Percentiles rank a stretch among this genome's conserved stretches.
These are phyloP conservation scores for Elymus sibiricus DNA, from an alignment of 176 grass and related monocot genomes.

Conservation along the genomic window DNA sequence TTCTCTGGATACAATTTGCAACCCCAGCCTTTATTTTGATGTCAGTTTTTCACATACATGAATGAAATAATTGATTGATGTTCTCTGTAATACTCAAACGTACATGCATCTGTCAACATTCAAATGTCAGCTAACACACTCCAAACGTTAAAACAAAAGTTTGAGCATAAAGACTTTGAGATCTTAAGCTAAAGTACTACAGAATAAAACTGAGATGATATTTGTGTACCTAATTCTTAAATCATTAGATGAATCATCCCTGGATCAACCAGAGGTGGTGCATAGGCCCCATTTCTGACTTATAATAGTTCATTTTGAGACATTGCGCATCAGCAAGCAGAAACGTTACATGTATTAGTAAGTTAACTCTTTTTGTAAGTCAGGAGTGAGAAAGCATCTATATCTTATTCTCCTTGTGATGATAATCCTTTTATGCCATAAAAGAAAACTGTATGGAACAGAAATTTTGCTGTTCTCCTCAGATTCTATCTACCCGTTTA, in stretches of 20 bases:
- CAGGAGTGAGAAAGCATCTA: constrained; percentile 5
- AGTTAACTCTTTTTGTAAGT: neutral
- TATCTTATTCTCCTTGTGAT: neutral
- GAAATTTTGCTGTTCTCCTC: too few relatives aligned
- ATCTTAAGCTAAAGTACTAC: too few relatives aligned
- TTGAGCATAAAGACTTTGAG: too few relatives aligned
- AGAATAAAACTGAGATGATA: too few relatives aligned
- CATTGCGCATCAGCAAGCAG: neutral
- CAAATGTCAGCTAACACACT: neutral
- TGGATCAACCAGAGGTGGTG: neutral
- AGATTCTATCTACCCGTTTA: too few relatives aligned
- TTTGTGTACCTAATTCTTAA: too few relatives aligned
- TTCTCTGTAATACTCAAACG: neutral
- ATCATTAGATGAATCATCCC: neutral
- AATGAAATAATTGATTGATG: neutral
- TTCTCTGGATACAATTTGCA: neutral
- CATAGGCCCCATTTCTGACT: neutral
- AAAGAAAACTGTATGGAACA: too few relatives aligned
- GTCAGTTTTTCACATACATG: neutral
- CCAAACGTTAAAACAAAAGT: too few relatives aligned
- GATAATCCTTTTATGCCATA: too few relatives aligned
- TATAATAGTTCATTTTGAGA: constrained; percentile 11
- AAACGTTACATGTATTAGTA: neutral
- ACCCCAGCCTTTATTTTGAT: neutral
- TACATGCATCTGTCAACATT: neutral